phyloP scores from a whole-genome alignment of 768 basidiomycete genomes.

The Stropharia rugosoannulata region DNA sequence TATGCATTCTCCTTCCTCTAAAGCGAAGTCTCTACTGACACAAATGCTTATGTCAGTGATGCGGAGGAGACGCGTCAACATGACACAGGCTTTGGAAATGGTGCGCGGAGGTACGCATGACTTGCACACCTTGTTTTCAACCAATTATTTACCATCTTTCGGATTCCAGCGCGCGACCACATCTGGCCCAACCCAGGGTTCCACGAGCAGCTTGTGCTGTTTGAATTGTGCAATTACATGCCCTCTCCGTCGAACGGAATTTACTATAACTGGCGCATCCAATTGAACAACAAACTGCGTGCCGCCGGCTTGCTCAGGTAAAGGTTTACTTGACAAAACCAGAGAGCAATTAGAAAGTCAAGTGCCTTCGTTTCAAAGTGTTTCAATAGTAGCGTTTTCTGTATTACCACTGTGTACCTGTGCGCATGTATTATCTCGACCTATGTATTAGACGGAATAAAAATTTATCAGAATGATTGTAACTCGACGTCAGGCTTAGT shows the following conservation, averaged over 20 bases:
- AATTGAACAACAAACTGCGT: slow-evolving; percentile 48
- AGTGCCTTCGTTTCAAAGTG: too few species aligned
- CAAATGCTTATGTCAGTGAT: slow-evolving; percentile 48
- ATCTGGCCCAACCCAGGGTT: slow-evolving; percentile 82
- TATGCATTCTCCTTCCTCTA: slow-evolving; percentile 32
- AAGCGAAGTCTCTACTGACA: slow-evolving; percentile 5
- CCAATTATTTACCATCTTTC: slow-evolving; percentile 3
- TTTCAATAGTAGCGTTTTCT: too few species aligned
- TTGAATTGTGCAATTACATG: slow-evolving; percentile 69
- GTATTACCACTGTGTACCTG: too few species aligned
- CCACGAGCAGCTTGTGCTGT: slow-evolving; percentile 75
- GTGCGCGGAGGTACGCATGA: slow-evolving; percentile 53
- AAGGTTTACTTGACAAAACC: too few species aligned
- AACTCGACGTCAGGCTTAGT: neutral
- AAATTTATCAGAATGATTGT: too few species aligned
- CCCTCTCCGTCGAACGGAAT: slow-evolving; percentile 61
- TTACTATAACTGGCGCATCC: slow-evolving; percentile 64
- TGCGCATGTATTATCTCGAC: too few species aligned
- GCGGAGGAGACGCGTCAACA: slow-evolving; percentile 55
- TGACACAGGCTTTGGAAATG: slow-evolving; percentile 56
- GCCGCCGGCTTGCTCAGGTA: slow-evolving; percentile 37
- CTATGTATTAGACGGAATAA: too few species aligned
- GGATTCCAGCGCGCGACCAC: slow-evolving; percentile 60
- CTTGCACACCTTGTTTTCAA: neutral
- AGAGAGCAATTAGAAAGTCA: too few species aligned